Conservation (phyloP, 768 basidiomycete species). For the Lentinula sp. region DNA sequence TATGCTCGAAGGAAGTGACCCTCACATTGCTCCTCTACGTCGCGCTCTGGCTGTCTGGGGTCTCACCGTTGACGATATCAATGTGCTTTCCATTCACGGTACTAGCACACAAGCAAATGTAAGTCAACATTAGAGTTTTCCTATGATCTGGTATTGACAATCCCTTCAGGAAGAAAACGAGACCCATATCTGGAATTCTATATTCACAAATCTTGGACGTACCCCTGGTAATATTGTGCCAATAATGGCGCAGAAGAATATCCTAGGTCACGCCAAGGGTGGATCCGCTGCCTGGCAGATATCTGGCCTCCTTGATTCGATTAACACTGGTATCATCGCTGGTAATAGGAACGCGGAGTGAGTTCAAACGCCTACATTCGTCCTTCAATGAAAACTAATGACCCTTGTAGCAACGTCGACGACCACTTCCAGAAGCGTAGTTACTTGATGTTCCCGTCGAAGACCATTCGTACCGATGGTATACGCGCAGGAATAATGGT, state of each 20-base stretch:
- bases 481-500: constrained; percentile 87
- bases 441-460: constrained; percentile 96
- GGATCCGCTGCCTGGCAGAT: constrained; percentile 99
- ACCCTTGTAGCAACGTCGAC: constrained; percentile 74
- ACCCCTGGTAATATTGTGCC: constrained; percentile 96
- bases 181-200: constrained; percentile 93
- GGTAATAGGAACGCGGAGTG: constrained; percentile 96
- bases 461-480: constrained; percentile 90
- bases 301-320: constrained; percentile 83
- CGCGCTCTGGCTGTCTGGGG: constrained; percentile 98
- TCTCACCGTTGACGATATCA: constrained; percentile 87
- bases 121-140: constrained; percentile 15
- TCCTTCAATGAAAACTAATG: neutral
- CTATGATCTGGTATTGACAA: neutral
- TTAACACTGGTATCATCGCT: constrained; percentile 82
- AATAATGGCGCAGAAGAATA: constrained; percentile 94
- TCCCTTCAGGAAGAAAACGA: constrained; percentile 85
- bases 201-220: constrained; percentile 84
- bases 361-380: constrained; percentile 25
- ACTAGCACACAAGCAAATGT: constrained; percentile 84
- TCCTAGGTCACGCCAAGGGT: constrained; percentile 97
- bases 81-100: constrained; percentile 84
- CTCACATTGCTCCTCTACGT: constrained; percentile 84
- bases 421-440: constrained; percentile 85
- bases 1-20: constrained; percentile 87